Percentiles rank a stretch among this genome's conserved stretches.
Evolutionary conservation across 2,329 filamentous ascomycete species (phyloP).

Genomic region (Penicillium sp.): DNA sequence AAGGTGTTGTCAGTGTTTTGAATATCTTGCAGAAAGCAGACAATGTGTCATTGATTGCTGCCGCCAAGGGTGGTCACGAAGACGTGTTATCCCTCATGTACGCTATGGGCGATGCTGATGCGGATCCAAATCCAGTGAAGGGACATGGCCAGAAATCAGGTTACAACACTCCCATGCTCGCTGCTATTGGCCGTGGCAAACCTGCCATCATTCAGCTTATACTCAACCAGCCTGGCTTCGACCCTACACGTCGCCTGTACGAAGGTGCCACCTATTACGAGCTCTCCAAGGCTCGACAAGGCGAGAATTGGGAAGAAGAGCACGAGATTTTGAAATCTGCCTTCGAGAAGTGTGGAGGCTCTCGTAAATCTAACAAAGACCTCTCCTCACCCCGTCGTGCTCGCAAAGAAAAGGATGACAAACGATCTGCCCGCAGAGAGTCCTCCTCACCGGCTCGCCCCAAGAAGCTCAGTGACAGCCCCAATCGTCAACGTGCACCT

Average conservation of each 20-base stretch:
- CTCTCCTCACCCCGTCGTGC: slow-evolving; percentile 39
- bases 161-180: slow-evolving; percentile 86
- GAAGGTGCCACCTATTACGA: slow-evolving; percentile 82
- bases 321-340: slow-evolving; percentile 73
- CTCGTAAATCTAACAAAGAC: slow-evolving; percentile 34
- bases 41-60: slow-evolving; percentile 82
- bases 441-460: slow-evolving; percentile 42
- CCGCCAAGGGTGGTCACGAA: slow-evolving; percentile 86
- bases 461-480: slow-evolving; percentile 33
- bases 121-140: slow-evolving; percentile 66
- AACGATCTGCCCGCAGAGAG: slow-evolving; percentile 31
- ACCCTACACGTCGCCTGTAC: slow-evolving; percentile 72
- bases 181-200: slow-evolving; percentile 86
- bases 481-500: slow-evolving; percentile 24
- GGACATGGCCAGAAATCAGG: slow-evolving; percentile 57
- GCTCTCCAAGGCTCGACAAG: slow-evolving; percentile 75
- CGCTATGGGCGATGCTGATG: slow-evolving; percentile 63
- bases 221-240: slow-evolving; percentile 72
- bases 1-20: slow-evolving; percentile 49
- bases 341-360: slow-evolving; percentile 39
- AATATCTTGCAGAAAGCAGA: slow-evolving; percentile 61
- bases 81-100: slow-evolving; percentile 77
- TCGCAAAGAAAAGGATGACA: slow-evolving; percentile 40
- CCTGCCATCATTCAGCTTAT: slow-evolving; percentile 80
- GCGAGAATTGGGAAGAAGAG: slow-evolving; percentile 88